These are phyloP conservation scores for Hygrophoropsis aurantiaca DNA, from an alignment of 768 basidiomycete species.

Conservation along the genomic window DNA sequence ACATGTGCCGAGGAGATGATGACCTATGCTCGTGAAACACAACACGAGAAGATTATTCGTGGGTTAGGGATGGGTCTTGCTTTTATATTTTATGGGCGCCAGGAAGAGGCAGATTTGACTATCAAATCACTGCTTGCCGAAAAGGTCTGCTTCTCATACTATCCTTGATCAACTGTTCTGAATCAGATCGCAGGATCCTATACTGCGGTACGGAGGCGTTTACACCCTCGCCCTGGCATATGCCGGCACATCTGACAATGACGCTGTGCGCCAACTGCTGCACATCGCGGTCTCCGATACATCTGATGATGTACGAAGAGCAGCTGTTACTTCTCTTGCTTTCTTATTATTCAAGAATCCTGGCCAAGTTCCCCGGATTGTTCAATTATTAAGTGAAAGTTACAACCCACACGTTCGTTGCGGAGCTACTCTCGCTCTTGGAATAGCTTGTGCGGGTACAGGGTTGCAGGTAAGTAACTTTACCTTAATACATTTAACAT, in stretches of 20 bases:
- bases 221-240: slow-evolving; percentile 96
- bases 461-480: slow-evolving; percentile 72
- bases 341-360: slow-evolving; percentile 98
- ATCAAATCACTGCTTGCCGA: slow-evolving; percentile 78
- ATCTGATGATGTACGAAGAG: slow-evolving; percentile 94
- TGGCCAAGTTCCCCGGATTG: slow-evolving; percentile 92
- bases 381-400: slow-evolving; percentile 94
- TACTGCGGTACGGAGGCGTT: slow-evolving; percentile 95
- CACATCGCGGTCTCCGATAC: slow-evolving; percentile 99
- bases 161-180: neutral
- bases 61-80: slow-evolving; percentile 91
- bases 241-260: slow-evolving; percentile 93
- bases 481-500: neutral
- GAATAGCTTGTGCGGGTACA: slow-evolving; percentile 96
- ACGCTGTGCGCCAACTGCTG: slow-evolving; percentile 85
- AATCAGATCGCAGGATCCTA: slow-evolving; percentile 70
- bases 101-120: slow-evolving; percentile 89
- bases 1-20: slow-evolving; percentile 92
- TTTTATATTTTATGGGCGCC: slow-evolving; percentile 88
- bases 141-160: slow-evolving; percentile 54
- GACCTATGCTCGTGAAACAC: slow-evolving; percentile 93
- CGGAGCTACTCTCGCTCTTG: slow-evolving; percentile 93
- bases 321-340: slow-evolving; percentile 93
- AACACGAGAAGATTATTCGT: slow-evolving; percentile 99
- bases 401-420: slow-evolving; percentile 99